phyloP scores from a whole-genome alignment of 1,284 basidiomycete species.

The Ustilago curta region DNA sequence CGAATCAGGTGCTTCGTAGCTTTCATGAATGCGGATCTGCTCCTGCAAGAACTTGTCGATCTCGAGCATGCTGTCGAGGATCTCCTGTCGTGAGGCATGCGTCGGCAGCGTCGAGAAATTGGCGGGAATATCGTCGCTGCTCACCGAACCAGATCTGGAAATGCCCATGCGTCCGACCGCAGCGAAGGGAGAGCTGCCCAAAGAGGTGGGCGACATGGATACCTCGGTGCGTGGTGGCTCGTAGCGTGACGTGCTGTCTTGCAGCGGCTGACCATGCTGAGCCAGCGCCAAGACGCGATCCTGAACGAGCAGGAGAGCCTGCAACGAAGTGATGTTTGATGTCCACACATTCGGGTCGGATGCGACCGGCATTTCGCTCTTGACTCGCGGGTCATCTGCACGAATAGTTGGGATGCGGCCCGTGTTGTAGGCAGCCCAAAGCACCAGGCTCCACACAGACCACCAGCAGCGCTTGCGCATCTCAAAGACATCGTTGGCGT shows the following conservation, averaged over 20 bases:
- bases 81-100: conserved; percentile 53
- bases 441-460: conserved; percentile 60
- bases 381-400: conserved; percentile 64
- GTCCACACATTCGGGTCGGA: conserved; percentile 49
- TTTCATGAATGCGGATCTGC: conserved; percentile 54
- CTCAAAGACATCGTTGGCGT: conserved; percentile 52
- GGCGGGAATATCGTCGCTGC: conserved; percentile 30
- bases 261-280: conserved; percentile 31
- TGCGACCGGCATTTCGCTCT: conserved; percentile 55
- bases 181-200: conserved; percentile 29
- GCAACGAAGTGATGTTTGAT: conserved; percentile 55
- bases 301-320: conserved; percentile 59
- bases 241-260: conserved; percentile 10
- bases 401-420: conserved; percentile 61
- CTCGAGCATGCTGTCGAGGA: conserved; percentile 60
- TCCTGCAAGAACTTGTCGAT: conserved; percentile 59
- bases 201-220: conserved; percentile 25
- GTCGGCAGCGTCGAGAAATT: conserved; percentile 49
- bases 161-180: conserved; percentile 35
- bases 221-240: conserved; percentile 25
- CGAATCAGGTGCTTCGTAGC: conserved; percentile 31
- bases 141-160: conserved; percentile 39
- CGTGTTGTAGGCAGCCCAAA: conserved; percentile 64
- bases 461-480: conserved; percentile 66
- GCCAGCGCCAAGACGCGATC: conserved; percentile 60